Percentiles rank a stretch among this genome's conserved stretches.
Conservation (phyloP, 495 filamentous ascomycete species). For the Evernia prunastri region DNA sequence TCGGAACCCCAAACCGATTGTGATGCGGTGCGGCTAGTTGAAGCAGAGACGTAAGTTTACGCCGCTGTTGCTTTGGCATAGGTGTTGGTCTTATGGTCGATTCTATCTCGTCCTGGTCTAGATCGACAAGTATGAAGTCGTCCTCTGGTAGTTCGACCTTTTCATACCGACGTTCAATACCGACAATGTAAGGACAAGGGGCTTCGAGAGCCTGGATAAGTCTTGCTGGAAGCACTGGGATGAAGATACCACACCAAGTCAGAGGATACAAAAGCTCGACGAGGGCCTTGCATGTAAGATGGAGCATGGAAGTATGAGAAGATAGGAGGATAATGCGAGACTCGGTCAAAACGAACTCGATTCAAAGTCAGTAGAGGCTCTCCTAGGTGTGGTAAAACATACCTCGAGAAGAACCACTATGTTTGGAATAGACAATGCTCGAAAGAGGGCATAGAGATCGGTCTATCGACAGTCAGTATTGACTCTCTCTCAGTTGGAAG, state of each 20-base stretch:
- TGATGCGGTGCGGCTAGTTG: slow-evolving; percentile 89
- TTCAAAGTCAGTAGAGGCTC: slow-evolving; percentile 14
- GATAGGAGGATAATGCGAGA: slow-evolving; percentile 94
- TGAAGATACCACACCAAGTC: slow-evolving; percentile 87
- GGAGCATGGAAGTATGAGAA: slow-evolving; percentile 92
- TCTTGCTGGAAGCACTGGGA: slow-evolving; percentile 82
- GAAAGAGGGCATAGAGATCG: slow-evolving; percentile 89
- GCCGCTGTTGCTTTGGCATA: slow-evolving; percentile 80
- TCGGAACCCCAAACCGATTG: slow-evolving; percentile 74
- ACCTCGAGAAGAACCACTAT: slow-evolving; percentile 84
- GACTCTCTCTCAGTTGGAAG: not conserved
- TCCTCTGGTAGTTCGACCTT: slow-evolving; percentile 89
- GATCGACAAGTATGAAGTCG: slow-evolving; percentile 89
- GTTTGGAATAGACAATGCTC: slow-evolving; percentile 80
- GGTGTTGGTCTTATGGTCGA: slow-evolving; percentile 64
- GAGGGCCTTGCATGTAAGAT: slow-evolving; percentile 79
- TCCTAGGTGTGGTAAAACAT: not conserved
- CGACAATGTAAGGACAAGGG: slow-evolving; percentile 94
- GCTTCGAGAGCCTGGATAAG: slow-evolving; percentile 86
- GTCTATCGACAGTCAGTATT: slow-evolving; percentile 43
- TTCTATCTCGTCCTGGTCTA: slow-evolving; percentile 84
- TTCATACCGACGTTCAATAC: slow-evolving; percentile 90
- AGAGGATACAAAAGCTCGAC: slow-evolving; percentile 81
- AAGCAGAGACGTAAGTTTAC: slow-evolving; percentile 81
- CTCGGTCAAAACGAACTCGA: slow-evolving; percentile 74